Evolutionary conservation across 2,329 filamentous ascomycete species (phyloP).

Genomic region (Aspergillus sp.): DNA sequence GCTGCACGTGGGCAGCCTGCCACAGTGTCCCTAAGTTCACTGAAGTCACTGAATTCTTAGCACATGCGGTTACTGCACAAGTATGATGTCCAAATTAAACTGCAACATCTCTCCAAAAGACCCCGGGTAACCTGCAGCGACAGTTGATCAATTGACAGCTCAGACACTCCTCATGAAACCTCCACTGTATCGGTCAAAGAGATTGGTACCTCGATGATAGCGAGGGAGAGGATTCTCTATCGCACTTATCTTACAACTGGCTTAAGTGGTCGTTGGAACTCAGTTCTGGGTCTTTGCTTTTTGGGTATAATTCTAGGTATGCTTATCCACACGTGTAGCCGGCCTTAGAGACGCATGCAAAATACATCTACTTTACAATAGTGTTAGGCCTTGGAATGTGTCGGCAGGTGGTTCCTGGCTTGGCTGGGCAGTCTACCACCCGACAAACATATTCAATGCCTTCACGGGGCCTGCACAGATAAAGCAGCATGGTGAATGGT

Average conservation of each 20-base stretch:
- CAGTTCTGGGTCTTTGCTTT: background rate
- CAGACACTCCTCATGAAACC: background rate
- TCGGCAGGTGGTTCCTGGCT: background rate
- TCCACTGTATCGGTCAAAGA: conserved; percentile 1
- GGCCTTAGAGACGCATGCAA: background rate
- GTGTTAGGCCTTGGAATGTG: no score
- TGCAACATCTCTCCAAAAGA: conserved; percentile 6
- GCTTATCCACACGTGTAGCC: background rate
- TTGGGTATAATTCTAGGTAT: background rate
- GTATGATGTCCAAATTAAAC: conserved; percentile 14
- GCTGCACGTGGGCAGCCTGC: conserved; percentile 14
- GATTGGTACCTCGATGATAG: background rate
- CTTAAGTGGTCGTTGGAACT: background rate
- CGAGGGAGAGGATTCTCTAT: background rate
- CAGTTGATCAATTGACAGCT: background rate
- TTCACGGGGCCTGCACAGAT: background rate
- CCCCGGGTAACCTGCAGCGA: conserved; percentile 3
- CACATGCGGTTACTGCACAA: conserved; percentile 9
- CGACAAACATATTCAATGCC: background rate
- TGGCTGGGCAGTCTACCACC: background rate
- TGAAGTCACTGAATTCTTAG: conserved; percentile 15
- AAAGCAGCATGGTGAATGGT: background rate
- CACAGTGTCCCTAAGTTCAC: conserved; percentile 13
- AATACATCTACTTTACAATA: background rate
- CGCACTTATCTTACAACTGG: background rate